Evolutionary conservation across 257 asterid species (phyloP), one percentile per base, ranked within the genome.

Genomic region (Coffea eugenioides): DNA sequence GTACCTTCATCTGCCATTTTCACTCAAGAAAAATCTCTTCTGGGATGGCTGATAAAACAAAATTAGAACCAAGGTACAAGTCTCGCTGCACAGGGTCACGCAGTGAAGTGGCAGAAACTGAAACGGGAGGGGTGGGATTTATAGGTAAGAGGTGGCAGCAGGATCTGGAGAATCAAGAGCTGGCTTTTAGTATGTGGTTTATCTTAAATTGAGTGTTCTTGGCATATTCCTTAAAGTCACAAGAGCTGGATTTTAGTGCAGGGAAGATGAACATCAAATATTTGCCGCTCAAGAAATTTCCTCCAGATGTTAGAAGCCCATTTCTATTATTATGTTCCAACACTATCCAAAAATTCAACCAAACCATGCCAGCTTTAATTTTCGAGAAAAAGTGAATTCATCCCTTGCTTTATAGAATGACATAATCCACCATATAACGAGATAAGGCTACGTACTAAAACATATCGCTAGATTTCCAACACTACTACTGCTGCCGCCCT

Each of bases 391-490:
- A 27, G 39, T 46, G 23, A 66, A n/a, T 5, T n/a, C 23, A 66
- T 66, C 78, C 74, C 10, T 79, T 69, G 73, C 75, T 49, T 79
- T 75, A 75, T 75, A 39, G 93, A 88, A 80, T 89, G 93, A 88
- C 90, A 85, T 80, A 87, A 84, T 88, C 87, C 91, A 88, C 84
- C 84, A 27, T 27, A 80, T 65, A 78, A 83, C 48, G 79, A 82
- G 97, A 90, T 87, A 87, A 88, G 91, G 89, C 86, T 83, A 87
- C 31, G 31, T 27, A 27, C 81, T 66, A 86, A 84, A 87, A 77
- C 89, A 88, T 87, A 88, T 89, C 91, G 79, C 73, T 76, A 78
- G 8, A 72, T 16, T 71, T 65, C 67, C 59, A 49, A 48, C n/a
- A 31, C 82, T 27, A 27, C 31, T 46, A 45, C 36, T 81, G 59